Evolutionary conservation across 148 eudicot genomes (phyloP), one percentile per base, ranked within the genome.

Genomic region (Chenopodium quinoa): DNA sequence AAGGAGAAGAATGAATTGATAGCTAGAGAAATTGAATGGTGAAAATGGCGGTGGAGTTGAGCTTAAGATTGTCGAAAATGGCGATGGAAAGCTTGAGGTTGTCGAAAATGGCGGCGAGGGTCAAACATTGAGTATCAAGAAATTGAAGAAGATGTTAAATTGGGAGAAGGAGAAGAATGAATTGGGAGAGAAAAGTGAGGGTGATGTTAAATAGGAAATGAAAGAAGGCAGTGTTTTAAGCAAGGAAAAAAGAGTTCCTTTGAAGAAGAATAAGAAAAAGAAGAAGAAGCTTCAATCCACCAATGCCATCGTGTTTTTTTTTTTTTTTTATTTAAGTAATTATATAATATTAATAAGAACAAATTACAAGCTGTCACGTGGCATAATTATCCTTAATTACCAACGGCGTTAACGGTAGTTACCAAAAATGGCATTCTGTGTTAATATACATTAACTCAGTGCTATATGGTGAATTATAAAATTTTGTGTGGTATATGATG

Each of bases 151-250:
- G 81, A 73, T 23, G 79, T 79, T 81, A 29, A 44, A 75, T 27
- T 27, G 27, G 65, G 64, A 44, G 73, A 77, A 72, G 37, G 73
- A 17, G 48, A 70, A 50, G 37, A 32, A 31, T 68, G 72, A 29
- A 2, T 1, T 9, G 71, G 67, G 46, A 40, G 44, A 76, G 62
- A 70, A 67, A 31, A 17, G 78, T 63, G 58, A 22, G 23, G 50
- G 23, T 7, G 70, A 78, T 54, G 81, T 9, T 13, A 82, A 82
- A 34, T 5, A 40, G 60, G 62, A 69, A 29, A 70, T 76, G 65
- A 84, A 82, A 77, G 73, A 80, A 40, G 86, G 77, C 22, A 19
- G 48, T 78, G 84, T 79, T 73, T 65, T 84, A 81, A 82, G 80
- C 32, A 82, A 78, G 83, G 78, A 79, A 65, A 44, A 13, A 50